phyloP scores from a whole-genome alignment of 805 yeast genomes.

The Wickerhamiella occidentalis region DNA sequence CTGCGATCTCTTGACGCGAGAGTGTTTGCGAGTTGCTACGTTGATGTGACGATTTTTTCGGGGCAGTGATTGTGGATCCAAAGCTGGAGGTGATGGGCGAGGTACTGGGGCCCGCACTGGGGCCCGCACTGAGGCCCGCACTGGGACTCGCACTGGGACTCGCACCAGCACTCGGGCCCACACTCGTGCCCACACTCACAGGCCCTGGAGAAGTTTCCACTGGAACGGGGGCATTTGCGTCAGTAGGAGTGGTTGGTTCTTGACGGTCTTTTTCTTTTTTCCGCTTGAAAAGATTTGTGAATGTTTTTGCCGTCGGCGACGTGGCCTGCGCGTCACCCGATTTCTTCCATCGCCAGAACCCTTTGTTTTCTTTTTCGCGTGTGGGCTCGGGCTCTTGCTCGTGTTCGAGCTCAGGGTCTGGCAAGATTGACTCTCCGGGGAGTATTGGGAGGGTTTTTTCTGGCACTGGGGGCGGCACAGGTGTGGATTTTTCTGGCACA shows the following conservation, averaged over 20 bases:
- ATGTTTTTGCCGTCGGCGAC: conserved; percentile 16
- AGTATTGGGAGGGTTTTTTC: background rate
- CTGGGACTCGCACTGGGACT: no score
- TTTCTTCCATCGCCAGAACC: conserved; percentile 13
- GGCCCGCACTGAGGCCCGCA: no score
- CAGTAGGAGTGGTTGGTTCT: background rate
- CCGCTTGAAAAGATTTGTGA: conserved; percentile 22
- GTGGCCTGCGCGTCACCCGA: conserved; percentile 16
- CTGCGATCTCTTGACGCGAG: conserved; percentile 8
- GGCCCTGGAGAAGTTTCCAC: background rate
- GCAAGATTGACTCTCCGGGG: background rate
- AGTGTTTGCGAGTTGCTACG: conserved; percentile 1
- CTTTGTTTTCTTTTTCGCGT: conserved; percentile 7
- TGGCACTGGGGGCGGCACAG: no score
- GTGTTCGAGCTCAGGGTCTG: background rate
- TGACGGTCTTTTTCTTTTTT: conserved; percentile 13
- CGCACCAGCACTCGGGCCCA: background rate
- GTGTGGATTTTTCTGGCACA: no score
- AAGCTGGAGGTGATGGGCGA: no score
- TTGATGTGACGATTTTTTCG: background rate
- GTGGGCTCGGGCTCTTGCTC: background rate
- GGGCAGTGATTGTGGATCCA: no score
- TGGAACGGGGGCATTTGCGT: background rate
- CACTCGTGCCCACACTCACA: no score
- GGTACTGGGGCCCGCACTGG: no score